Conservation (phyloP, 1,139 yeast genomes). For the Yamadazyma mexicana region DNA sequence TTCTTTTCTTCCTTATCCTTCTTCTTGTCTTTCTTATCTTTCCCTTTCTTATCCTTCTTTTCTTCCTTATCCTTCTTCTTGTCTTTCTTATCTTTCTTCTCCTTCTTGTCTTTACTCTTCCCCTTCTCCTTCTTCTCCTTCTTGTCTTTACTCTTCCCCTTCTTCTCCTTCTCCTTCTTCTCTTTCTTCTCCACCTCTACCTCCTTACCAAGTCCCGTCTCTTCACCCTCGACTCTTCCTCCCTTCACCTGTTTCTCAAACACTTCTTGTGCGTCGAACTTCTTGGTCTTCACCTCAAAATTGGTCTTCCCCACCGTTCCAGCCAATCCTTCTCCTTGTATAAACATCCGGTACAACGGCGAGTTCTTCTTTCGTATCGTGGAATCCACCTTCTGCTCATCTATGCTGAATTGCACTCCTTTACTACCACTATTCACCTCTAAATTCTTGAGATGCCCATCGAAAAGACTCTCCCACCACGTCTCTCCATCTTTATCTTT, state of each 20-base stretch:
- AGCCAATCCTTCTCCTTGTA: conserved; percentile 76
- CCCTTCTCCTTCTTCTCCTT: conserved; percentile 19
- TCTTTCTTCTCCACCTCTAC: conserved; percentile 10
- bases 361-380: conserved; percentile 53
- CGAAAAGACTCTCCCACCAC: conserved; percentile 97
- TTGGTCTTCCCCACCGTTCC: conserved; percentile 64
- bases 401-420: conserved; percentile 41
- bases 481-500: conserved; percentile 66
- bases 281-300: conserved; percentile 18
- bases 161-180: conserved; percentile 12
- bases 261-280: conserved; percentile 19
- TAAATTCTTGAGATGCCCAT: conserved; percentile 81
- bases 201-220: no score
- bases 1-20: conserved; percentile 16
- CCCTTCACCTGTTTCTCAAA: conserved; percentile 21
- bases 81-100: conserved; percentile 10
- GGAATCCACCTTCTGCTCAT: conserved; percentile 33
- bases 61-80: conserved; percentile 11
- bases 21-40: conserved; percentile 11
- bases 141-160: conserved; percentile 18
- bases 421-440: conserved; percentile 49
- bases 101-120: conserved; percentile 12
- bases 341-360: conserved; percentile 74
- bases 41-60: conserved; percentile 16
- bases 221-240: conserved; percentile 12